Evolutionary conservation across 2,329 filamentous ascomycete species (phyloP).

Genomic region (Venturiaceae sp.): DNA sequence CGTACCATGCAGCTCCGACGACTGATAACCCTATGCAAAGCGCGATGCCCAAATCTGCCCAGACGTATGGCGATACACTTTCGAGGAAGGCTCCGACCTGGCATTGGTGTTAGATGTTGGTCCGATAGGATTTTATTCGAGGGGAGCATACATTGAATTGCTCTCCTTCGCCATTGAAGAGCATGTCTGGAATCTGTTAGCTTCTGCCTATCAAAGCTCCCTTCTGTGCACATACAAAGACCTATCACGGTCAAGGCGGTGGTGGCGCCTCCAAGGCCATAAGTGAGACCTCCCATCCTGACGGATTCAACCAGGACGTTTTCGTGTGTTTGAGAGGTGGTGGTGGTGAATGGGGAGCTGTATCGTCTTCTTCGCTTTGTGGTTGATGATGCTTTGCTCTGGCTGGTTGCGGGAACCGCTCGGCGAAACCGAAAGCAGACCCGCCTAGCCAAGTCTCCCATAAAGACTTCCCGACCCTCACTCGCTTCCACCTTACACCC

Average conservation of each 20-base stretch:
- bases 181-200: constrained; percentile 65
- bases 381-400: neutral
- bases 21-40: constrained; percentile 95
- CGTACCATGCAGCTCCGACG: constrained; percentile 92
- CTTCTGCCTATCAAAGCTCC: constrained; percentile 7
- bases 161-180: constrained; percentile 94
- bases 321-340: neutral
- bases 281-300: constrained; percentile 57
- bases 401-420: neutral
- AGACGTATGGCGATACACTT: constrained; percentile 85
- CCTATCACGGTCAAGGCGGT: constrained; percentile 64
- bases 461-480: neutral
- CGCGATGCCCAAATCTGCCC: constrained; percentile 82
- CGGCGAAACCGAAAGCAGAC: neutral
- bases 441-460: neutral
- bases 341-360: neutral
- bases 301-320: neutral
- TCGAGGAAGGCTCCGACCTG: constrained; percentile 91
- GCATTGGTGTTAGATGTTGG: constrained; percentile 9
- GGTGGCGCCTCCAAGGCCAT: constrained; percentile 59
- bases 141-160: constrained; percentile 70
- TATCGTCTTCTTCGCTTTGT: neutral
- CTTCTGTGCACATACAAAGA: constrained; percentile 55
- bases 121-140: neutral
- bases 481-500: neutral